These are phyloP conservation scores for Thermothielavioides terrestris DNA, from an alignment of 495 filamentous ascomycete species.

Conservation along the genomic window DNA sequence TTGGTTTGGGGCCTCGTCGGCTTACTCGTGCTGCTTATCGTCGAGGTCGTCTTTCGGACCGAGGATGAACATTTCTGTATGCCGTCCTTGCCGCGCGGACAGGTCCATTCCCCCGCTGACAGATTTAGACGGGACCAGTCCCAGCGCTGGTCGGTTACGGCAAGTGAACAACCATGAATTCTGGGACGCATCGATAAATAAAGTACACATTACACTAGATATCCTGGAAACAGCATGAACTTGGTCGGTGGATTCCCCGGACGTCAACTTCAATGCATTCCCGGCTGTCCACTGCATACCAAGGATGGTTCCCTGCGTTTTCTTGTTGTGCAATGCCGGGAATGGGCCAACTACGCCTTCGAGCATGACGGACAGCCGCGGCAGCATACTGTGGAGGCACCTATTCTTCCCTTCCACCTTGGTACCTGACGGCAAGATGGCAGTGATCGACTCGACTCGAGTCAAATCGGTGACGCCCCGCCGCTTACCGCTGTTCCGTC, in stretches of 20 bases:
- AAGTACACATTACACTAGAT: background rate
- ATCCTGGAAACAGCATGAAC: conserved; percentile 19
- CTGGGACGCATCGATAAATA: conserved; percentile 7
- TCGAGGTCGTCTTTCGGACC: too few species aligned
- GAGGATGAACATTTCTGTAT: too few species aligned
- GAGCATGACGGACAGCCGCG: conserved; percentile 12
- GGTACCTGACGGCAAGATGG: conserved; percentile 12
- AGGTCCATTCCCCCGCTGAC: too few species aligned
- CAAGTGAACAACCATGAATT: background rate
- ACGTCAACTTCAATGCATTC: conserved; percentile 21
- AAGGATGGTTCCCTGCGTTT: conserved; percentile 19
- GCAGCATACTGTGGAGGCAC: conserved; percentile 14
- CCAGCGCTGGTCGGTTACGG: too few species aligned
- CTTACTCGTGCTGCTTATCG: too few species aligned
- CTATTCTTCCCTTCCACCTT: conserved; percentile 15
- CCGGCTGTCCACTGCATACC: conserved; percentile 5
- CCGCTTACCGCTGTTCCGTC: background rate
- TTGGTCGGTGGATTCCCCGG: conserved; percentile 12
- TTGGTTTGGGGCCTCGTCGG: too few species aligned
- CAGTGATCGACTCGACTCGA: conserved; percentile 4
- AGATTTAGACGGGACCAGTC: too few species aligned
- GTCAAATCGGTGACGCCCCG: too few species aligned
- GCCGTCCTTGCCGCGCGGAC: too few species aligned
- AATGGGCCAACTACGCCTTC: background rate
- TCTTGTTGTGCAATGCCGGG: background rate